These are phyloP conservation scores for Salvia rosmarinus DNA, from an alignment of 257 asterid genomes.

Conservation along the genomic window DNA sequence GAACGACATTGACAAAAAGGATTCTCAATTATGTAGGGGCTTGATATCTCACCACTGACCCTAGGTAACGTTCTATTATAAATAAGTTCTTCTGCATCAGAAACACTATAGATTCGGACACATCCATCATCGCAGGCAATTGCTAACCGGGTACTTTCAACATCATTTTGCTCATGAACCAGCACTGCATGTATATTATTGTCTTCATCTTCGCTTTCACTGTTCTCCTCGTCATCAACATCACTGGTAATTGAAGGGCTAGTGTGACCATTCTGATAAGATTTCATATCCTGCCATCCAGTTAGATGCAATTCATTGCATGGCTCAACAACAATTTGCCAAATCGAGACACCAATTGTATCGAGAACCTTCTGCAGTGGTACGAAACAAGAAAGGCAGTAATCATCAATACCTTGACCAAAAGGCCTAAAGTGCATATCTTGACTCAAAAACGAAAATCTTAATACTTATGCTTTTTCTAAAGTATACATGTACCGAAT, in stretches of 20 bases:
- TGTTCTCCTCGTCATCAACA: conserved; percentile 47
- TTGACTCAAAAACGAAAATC: background rate
- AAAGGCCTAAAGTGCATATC: background rate
- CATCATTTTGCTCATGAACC: conserved; percentile 46
- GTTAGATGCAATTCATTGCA: conserved; percentile 25
- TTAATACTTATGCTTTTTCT: background rate
- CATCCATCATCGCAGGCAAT: conserved; percentile 95
- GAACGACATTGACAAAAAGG: background rate
- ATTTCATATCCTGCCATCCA: background rate
- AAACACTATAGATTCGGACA: conserved; percentile 63
- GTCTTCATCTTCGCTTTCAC: conserved; percentile 65
- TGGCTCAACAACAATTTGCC: no score
- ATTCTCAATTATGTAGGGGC: conserved; percentile 27
- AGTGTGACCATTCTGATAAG: conserved; percentile 58
- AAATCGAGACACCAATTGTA: no score
- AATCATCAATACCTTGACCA: conserved; percentile 19
- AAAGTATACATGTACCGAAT: no score
- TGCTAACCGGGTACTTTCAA: conserved; percentile 53
- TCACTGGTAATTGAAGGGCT: conserved; percentile 40
- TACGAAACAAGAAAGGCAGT: conserved; percentile 8
- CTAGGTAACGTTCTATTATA: conserved; percentile 69
- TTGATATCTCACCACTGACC: conserved; percentile 85
- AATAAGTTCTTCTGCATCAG: conserved; percentile 49
- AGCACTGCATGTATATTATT: conserved; percentile 42
- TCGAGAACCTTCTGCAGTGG: no score